Base-by-base conservation (phyloP, 2,329 filamentous ascomycete genomes). In the Alternaria solani region DNA sequence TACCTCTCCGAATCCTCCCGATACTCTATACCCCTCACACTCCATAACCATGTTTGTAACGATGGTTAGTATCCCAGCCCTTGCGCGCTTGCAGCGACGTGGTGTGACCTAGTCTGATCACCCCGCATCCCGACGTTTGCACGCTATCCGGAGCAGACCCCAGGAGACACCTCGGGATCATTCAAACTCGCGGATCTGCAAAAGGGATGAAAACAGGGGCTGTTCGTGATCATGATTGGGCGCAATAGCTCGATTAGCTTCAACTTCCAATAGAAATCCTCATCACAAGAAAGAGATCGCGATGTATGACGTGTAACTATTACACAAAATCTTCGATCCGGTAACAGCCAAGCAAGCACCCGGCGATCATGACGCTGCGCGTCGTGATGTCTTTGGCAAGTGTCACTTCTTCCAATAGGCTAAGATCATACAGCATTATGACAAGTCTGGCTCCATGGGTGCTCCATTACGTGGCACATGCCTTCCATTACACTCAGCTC, bases 81-180 rank as follows among this genome's bases (percentile, higher is more conserved):
- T n/a, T 61, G 49, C 59, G 46, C 49, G 46, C 49, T 61, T 53
- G n/a, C 39, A 25, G 59, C 18, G 56, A 62, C 54, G 59, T 68
- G 65, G 68, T 66, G 61, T 71, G 65, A 67, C 52, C 25, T 26
- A 26, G 23, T 51, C 18, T 36, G 51, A n/a, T 30, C 42, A 36
- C 55, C 52, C 55, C 59, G 48, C 62, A 59, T 51, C 23, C 25
- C 47, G 56, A 49, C 49, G 38, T 36, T 25, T 46, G 34, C 28
- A 53, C 18, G 9, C 34, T 47, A n/a, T 18, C 26, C 34, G 42
- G 38, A 18, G 26, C 55, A 32, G 41, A 41, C 41, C 20, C 41
- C n/a, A 42, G 30, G 18, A 12, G 36, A 46, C 49, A 18, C 7
- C 26, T 34, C 20, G 11, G 20, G 18, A 25, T 18, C n/a, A 39